Conservation (phyloP, 352 stramenopile species). For the Globisporangium orthogonon region DNA sequence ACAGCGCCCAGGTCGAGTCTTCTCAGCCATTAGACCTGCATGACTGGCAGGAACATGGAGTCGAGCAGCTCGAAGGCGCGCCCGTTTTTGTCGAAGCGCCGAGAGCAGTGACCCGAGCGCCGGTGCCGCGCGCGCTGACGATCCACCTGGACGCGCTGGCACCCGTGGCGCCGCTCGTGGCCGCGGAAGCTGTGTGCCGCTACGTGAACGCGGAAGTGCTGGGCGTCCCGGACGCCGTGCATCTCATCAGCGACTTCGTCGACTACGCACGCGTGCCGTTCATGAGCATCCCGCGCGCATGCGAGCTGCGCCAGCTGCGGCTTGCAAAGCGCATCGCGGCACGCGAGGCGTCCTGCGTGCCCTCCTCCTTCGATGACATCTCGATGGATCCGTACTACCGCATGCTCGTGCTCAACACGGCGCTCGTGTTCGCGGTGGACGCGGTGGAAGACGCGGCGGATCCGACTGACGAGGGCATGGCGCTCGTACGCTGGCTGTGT, state of each 20-base stretch:
- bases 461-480: neutral
- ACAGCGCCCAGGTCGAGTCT: neutral
- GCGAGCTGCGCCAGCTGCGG: neutral
- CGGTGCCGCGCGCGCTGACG: neutral
- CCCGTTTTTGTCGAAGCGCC: too few species aligned
- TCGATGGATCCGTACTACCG: neutral
- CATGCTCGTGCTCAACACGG: slow-evolving; percentile 1
- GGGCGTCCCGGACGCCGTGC: neutral
- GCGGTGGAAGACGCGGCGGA: neutral
- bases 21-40: neutral
- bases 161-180: neutral
- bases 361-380: neutral
- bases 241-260: slow-evolving; percentile 11
- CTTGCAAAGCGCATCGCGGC: slow-evolving; percentile 3
- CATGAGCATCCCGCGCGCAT: slow-evolving; percentile 2
- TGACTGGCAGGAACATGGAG: neutral
- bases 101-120: neutral
- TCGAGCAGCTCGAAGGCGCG: neutral
- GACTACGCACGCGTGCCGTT: neutral
- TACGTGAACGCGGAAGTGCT: neutral
- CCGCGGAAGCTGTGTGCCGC: slow-evolving; percentile 2
- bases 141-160: neutral
- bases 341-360: neutral
- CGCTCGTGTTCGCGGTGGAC: neutral
- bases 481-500: slow-evolving; percentile 4